Base-by-base conservation (phyloP, 2,329 filamentous ascomycete genomes). In the Aspergillus cejpii region DNA sequence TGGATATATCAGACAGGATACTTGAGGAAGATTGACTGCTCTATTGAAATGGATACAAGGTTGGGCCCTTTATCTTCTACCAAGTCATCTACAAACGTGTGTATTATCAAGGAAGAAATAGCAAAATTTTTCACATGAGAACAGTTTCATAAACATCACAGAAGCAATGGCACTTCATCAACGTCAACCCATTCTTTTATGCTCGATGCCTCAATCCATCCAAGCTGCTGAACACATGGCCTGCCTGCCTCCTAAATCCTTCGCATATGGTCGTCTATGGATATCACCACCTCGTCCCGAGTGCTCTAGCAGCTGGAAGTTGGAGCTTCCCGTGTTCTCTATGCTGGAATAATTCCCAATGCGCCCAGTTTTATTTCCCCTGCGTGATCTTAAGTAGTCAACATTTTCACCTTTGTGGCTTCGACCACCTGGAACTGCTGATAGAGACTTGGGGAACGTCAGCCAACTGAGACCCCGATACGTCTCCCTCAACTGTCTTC, bases 121-220 rank as follows among this genome's bases (percentile, higher is more conserved):
- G 43, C 43, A 45, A 47, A 50, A 58, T 55, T 48, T 49, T 55
- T 50, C 50, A 55, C 51, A 54, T 50, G 17, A 55, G 50, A 52
- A 57, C 55, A 60, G 62, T 58, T 56, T 63, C 61, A 54, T 62
- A 61, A 59, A 56, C 57, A 55, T 58, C 57, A 56, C 48, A 55
- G 53, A 59, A 56, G 53, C 54, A 60, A 51, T 55, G 44, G 45
- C 48, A 58, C 58, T 61, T 55, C 51, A 54, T 51, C 53, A 50
- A 53, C 52, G 48, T 56, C 49, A 44, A 55, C 48, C 54, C 51
- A 50, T 45, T 23, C 39, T 47, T 38, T 40, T 51, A 51, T 47
- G 51, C 52, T 47, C 31, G 8, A 20, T 34, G 31, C 17, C 31
- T 50, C 44, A 42, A 48, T 39, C 43, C 47, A 43, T 47, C 44